These are phyloP conservation scores for Aspergillus viridinutans DNA, from an alignment of 2,329 filamentous ascomycete species.

Conservation along the genomic window DNA sequence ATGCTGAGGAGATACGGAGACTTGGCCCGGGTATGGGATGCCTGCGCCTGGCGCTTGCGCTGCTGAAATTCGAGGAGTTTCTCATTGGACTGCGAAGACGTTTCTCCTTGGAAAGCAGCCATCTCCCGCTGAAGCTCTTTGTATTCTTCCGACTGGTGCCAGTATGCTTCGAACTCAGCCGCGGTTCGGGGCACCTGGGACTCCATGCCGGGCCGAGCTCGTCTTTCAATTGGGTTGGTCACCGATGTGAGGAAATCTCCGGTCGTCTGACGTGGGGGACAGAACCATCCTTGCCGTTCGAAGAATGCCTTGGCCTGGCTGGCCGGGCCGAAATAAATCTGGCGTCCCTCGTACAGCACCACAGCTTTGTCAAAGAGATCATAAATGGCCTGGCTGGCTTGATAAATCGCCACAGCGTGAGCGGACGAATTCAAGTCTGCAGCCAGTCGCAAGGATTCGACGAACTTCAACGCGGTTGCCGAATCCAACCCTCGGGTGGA, in stretches of 20 bases:
- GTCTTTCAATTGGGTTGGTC: slow-evolving; percentile 59
- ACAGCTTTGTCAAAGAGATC: slow-evolving; percentile 63
- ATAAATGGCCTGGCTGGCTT: slow-evolving; percentile 41
- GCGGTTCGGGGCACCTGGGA: slow-evolving; percentile 60
- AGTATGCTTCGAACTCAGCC: slow-evolving; percentile 60
- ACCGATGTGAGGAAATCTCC: slow-evolving; percentile 66
- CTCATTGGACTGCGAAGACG: slow-evolving; percentile 25
- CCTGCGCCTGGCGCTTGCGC: slow-evolving; percentile 34
- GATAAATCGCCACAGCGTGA: slow-evolving; percentile 51
- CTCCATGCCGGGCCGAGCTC: slow-evolving; percentile 55
- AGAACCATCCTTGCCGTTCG: slow-evolving; percentile 63
- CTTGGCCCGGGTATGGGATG: slow-evolving; percentile 50
- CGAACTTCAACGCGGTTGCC: slow-evolving; percentile 52
- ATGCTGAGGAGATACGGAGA: slow-evolving; percentile 79
- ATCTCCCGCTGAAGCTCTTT: slow-evolving; percentile 36
- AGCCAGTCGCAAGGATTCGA: slow-evolving; percentile 44
- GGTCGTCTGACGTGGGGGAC: slow-evolving; percentile 61
- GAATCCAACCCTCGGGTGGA: slow-evolving; percentile 45
- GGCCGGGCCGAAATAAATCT: slow-evolving; percentile 68
- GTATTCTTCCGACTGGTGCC: slow-evolving; percentile 51
- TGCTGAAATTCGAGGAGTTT: slow-evolving; percentile 28
- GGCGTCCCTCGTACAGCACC: slow-evolving; percentile 66
- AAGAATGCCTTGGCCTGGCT: slow-evolving; percentile 60
- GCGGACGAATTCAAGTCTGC: slow-evolving; percentile 44
- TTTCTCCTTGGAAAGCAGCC: slow-evolving; percentile 32